Evolutionary conservation across 2,329 filamentous ascomycete species (phyloP), one percentile per base, ranked within the genome.

Genomic region (Corinectria fuckeliana): DNA sequence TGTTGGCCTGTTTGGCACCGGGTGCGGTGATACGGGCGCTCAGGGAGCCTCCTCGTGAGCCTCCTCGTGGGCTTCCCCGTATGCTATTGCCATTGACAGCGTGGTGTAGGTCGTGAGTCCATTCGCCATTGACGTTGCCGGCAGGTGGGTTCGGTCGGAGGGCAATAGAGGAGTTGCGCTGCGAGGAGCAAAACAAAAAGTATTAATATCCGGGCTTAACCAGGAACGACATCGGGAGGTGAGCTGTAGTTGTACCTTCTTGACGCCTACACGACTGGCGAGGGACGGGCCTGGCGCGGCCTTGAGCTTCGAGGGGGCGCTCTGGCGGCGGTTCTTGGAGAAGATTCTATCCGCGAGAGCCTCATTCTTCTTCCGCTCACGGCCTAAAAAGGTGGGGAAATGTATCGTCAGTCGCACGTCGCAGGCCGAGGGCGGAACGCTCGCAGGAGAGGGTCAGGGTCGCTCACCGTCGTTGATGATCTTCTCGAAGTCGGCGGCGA

Each of bases 301-400:
- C 69, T 80, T 85, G 57, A 79, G 72, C 58, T 76, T 82, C 41
- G 77, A 75, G 6, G 84, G 83, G 36, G 88, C 82, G 70, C 84
- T 89, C 51, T 83, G 76, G 30, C 82, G 77, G 66, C 88, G 85
- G 71, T 85, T 85, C 64, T 77, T 80, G 66, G 85, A 85, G 67
- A 93, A 88, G 71, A 93, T 91, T 71, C 85, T 82, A 68, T 90
- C 83, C 28, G 91, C 91, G n/a, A 92, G 84, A 3, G 79, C 82
- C 71, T 91, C 86, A 67, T 90, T 88, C 78, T 87, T 88, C 78
- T 90, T 90, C 73, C 87, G 86, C 74, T 90, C 83, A 61, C 90
- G 88, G 62, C 82, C 86, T 87, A 66, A 8, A 30, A 13, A 25
- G 16, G 28, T 8, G 18, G n/a, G 18, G 25, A 32, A 11, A 5